Evolutionary conservation across 78 protist genomes (phyloP).

Genomic region (Isochrysis galbana): DNA sequence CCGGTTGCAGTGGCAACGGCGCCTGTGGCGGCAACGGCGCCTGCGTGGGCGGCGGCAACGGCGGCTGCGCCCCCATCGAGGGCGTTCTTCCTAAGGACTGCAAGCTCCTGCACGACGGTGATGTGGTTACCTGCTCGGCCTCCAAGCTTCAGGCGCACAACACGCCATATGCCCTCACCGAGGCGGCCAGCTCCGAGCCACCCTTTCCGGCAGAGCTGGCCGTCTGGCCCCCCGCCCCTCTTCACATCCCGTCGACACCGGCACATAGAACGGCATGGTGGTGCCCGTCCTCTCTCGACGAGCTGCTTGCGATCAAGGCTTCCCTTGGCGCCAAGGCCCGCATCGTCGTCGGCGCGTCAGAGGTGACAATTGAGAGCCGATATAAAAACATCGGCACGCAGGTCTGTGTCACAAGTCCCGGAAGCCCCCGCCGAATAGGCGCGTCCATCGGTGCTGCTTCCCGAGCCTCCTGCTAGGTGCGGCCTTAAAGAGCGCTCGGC

Average conservation of each 20-base stretch:
- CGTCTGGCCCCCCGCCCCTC: neutral
- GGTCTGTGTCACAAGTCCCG: too few species aligned
- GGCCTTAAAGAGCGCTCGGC: too few species aligned
- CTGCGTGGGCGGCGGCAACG: neutral
- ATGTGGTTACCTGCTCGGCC: neutral
- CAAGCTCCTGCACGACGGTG: neutral
- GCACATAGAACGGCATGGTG: slow-evolving; percentile 52
- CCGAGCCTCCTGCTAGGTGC: too few species aligned
- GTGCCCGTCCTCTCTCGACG: slow-evolving; percentile 62
- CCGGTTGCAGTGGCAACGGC: neutral
- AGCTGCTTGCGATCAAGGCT: slow-evolving; percentile 44
- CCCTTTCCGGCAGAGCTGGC: neutral
- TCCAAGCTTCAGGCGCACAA: neutral
- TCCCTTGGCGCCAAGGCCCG: slow-evolving; percentile 47
- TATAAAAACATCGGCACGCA: too few species aligned
- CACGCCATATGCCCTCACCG: neutral
- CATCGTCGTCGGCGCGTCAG: slow-evolving; percentile 83
- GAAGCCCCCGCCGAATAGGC: too few species aligned
- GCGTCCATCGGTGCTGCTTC: too few species aligned
- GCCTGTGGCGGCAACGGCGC: neutral
- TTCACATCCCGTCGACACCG: neutral
- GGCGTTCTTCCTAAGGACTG: neutral
- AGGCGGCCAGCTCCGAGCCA: neutral
- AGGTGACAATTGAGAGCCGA: slow-evolving; percentile 2
- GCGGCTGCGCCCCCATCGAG: neutral